Percentiles rank a stretch among this genome's conserved stretches.
phyloP scores from a whole-genome alignment of 2,329 filamentous ascomycete genomes.

The Xylariales sp. region DNA sequence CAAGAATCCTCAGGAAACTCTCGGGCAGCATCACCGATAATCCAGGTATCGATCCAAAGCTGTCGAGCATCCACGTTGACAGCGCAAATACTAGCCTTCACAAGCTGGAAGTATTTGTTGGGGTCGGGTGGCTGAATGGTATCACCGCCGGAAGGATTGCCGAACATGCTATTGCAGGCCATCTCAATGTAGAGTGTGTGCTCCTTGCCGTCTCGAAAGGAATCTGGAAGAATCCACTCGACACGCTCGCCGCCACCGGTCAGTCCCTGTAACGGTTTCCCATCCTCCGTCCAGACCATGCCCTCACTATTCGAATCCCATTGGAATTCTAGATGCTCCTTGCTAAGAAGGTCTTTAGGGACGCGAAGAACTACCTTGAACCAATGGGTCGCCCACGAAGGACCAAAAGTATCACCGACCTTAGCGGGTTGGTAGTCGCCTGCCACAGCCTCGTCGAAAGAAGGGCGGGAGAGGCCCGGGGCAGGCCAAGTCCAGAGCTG shows the following conservation, averaged over 20 bases:
- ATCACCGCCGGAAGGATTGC: conserved; percentile 86
- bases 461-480: conserved; percentile 80
- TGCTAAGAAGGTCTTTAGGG: conserved; percentile 76
- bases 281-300: conserved; percentile 91
- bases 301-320: conserved; percentile 97
- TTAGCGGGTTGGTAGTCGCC: conserved; percentile 80
- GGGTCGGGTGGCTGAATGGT: conserved; percentile 88
- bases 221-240: conserved; percentile 89
- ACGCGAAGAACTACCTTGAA: conserved; percentile 86
- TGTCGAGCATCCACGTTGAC: conserved; percentile 87
- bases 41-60: conserved; percentile 94
- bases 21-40: conserved; percentile 89
- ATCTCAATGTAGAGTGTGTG: conserved; percentile 97
- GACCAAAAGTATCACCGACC: conserved; percentile 85
- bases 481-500: conserved; percentile 89
- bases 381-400: conserved; percentile 98
- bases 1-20: conserved; percentile 91
- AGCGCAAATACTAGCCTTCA: conserved; percentile 85
- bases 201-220: conserved; percentile 84
- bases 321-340: conserved; percentile 90
- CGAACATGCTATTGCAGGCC: conserved; percentile 99
- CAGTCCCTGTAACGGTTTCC: conserved; percentile 89
- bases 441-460: conserved; percentile 83
- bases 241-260: conserved; percentile 89
- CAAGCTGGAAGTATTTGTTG: conserved; percentile 82